Percentiles rank a stretch among this genome's conserved stretches.
Evolutionary conservation across 176 grass and related monocot species (phyloP).

Genomic region (Saccharum spontaneum): DNA sequence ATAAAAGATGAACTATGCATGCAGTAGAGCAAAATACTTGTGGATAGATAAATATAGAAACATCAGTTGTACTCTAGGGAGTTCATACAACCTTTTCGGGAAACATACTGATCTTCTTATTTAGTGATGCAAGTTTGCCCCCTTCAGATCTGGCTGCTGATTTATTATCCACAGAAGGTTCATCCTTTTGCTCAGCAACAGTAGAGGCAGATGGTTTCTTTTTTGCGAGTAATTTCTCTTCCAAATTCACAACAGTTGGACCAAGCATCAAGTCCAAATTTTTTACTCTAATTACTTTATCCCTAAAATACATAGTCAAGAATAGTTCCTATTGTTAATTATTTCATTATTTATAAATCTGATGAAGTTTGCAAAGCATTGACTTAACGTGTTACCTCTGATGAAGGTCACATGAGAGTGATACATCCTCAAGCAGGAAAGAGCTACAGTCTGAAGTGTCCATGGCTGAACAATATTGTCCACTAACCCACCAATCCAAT

Average conservation of each 20-base stretch:
- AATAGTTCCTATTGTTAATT: conserved; percentile 1
- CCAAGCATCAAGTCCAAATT: conserved; percentile 46
- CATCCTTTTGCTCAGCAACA: conserved; percentile 54
- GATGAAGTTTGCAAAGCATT: conserved; percentile 12
- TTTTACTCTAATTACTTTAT: conserved; percentile 48
- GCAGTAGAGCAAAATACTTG: neutral
- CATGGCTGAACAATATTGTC: conserved; percentile 62
- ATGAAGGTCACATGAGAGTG: conserved; percentile 49
- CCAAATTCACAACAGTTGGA: conserved; percentile 57
- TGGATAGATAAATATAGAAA: conserved; percentile 33
- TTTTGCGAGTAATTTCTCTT: conserved; percentile 77
- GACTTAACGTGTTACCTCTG: conserved; percentile 36
- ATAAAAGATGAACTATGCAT: conserved; percentile 7
- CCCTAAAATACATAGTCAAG: conserved; percentile 40
- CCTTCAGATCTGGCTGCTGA: conserved; percentile 55
- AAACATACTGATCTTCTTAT: conserved; percentile 75
- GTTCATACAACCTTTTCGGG: conserved; percentile 86
- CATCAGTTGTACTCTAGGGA: conserved; percentile 25
- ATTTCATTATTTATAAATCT: conserved; percentile 17
- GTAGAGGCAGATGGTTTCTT: conserved; percentile 49
- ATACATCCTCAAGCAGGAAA: conserved; percentile 55
- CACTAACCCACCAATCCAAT: conserved; percentile 47
- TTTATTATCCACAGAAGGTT: conserved; percentile 46
- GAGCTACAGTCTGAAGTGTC: conserved; percentile 46
- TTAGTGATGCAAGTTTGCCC: conserved; percentile 60